Base-by-base conservation (phyloP, 108 stramenopile genomes). In the Licmophora abbreviata region DNA sequence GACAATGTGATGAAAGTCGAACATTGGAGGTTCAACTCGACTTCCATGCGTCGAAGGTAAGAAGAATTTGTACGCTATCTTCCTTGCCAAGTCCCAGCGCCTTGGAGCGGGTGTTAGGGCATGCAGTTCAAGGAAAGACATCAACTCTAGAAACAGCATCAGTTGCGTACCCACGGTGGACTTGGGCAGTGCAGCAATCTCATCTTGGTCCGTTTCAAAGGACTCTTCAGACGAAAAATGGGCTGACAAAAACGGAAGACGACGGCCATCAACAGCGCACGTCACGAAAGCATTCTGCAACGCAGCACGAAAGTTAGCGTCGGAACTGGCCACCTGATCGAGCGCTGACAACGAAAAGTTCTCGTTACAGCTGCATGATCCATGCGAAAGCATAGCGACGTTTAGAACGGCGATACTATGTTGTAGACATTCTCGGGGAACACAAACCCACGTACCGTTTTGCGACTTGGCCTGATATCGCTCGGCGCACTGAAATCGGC, bases 111-210 rank as follows among this genome's bases (percentile, higher is more conserved):
- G 72, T 0, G 75, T 69, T 2, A 69, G 48, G n/a, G 48, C 48
- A 46, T 64, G 71, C 18, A 81, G 34, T 51, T 79, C 74, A 35
- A 53, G 51, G 42, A 79, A 90, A 33, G 75, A 60, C 6, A 66
- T 26, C 27, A 90, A 54, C 51, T 90, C 84, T 28, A 81, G 54
- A 48, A 79, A 90, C 0, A 90, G 52, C 63, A 76, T 81, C 15
- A 90, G 77, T 26, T 73, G 59, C 10, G 68, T 66, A 41, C 68
- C 81, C 11, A 56, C 45, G 23, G 65, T 59, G 59, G 66, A 60
- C 55, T 50, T 52, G 3, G 48, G 55, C n/a, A n/a, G n/a, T n/a
- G n/a, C n/a, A n/a, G n/a, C n/a, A n/a, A n/a, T n/a, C 8, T 49
- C 66, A 36, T 43, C 24, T 8, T 45, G 51, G 29, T 55, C 51